Evolutionary conservation across 2,329 filamentous ascomycete species (phyloP), one percentile per base, ranked within the genome.

Genomic region (Chaetomium olivaceum): DNA sequence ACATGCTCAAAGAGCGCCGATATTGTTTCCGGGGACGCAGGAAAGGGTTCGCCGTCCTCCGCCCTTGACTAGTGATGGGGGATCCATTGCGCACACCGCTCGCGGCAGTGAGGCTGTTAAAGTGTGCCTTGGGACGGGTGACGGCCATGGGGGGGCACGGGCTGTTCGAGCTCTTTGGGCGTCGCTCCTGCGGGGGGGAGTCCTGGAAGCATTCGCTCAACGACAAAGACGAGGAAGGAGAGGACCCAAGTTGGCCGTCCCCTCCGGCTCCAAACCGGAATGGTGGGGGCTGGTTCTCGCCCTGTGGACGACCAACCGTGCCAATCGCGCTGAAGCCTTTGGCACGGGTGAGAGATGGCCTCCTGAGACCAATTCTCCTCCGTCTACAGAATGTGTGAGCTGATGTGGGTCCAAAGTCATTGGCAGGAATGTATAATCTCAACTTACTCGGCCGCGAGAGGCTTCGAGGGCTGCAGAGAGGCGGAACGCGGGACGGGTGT

Each of bases 1-100:
- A 99, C 95, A 99, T 99, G 84, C 95, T 98, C 74, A 97, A 81
- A 27, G 94, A 96, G 70, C 95, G 89, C 67, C 95, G 89, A 74
- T 94, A 94, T 76, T 95, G 91, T 75, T 96, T 96, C 70, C 93
- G 87, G 54, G 91, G 91, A 68, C 92, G 88, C 72, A 88, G 81
- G 70, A 91, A 86, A 64, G 85, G 90, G 76, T 89, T 93, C 58
- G 86, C 90, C 67, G 81, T 84, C 70, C 93, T 92, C 69, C 93
- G 88, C 63, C 89, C 80, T 71, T 94, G 90, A 66, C 81, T 83
- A 66, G 83, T 84, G 68, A 90, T 85, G 39, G 93, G 93, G 16
- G 93, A 96, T 48, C 89, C 92, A 77, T 87, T 91, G 67, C 86
- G 87, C 68, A 87, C 83, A 65, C 83, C 82, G 63, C 80, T 73